These are phyloP conservation scores for Cyberlindnera sargentensis DNA, from an alignment of 805 yeast genomes.

Conservation along the genomic window DNA sequence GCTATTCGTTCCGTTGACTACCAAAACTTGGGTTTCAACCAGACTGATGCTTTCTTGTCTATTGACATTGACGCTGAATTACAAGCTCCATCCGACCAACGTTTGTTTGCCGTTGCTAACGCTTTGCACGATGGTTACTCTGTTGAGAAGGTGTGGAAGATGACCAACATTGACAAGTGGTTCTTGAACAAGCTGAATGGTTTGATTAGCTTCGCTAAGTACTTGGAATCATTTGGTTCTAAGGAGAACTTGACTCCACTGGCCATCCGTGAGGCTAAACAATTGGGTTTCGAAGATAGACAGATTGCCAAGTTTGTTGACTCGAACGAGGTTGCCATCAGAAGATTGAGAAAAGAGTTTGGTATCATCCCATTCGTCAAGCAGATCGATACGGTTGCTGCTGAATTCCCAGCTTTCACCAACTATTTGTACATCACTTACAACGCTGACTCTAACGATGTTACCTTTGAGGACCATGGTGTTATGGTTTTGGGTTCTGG, in stretches of 20 bases:
- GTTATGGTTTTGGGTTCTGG: conserved; percentile 96
- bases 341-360: conserved; percentile 80
- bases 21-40: conserved; percentile 87
- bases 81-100: conserved; percentile 96
- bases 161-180: conserved; percentile 95
- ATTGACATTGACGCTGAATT: conserved; percentile 89
- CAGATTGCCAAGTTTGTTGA: conserved; percentile 86
- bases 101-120: conserved; percentile 93
- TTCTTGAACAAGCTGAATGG: conserved; percentile 80
- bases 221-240: conserved; percentile 48
- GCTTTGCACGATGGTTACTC: conserved; percentile 85
- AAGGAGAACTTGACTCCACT: conserved; percentile 52
- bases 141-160: conserved; percentile 84
- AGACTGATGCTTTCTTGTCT: conserved; percentile 69
- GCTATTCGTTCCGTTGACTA: conserved; percentile 96
- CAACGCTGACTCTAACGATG: conserved; percentile 84
- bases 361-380: conserved; percentile 90
- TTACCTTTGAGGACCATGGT: conserved; percentile 86
- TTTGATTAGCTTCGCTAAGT: conserved; percentile 63
- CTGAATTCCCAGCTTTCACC: conserved; percentile 96
- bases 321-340: conserved; percentile 88
- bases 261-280: conserved; percentile 80
- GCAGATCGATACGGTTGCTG: conserved; percentile 97
- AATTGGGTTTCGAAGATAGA: conserved; percentile 94
- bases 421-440: conserved; percentile 93